Percentiles rank a stretch among this genome's conserved stretches.
Conservation (phyloP, 768 basidiomycete genomes). For the Pleurotus cornucopiae region DNA sequence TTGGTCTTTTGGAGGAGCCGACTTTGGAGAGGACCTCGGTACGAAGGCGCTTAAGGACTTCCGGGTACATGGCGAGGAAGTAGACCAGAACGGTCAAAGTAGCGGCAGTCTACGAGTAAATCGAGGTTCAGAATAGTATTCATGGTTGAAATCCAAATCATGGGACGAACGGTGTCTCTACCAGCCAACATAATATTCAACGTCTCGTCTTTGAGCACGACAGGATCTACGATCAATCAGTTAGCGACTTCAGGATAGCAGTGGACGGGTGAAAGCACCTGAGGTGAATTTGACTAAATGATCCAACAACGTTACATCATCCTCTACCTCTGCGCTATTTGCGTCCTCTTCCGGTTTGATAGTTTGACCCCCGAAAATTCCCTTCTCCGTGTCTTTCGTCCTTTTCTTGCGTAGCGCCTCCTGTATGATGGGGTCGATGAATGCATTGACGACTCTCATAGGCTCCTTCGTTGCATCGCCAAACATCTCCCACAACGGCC, state of each 20-base stretch:
- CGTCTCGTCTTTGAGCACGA: conserved; percentile 33
- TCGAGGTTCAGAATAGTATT: background rate
- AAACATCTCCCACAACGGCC: conserved; percentile 50
- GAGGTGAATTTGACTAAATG: conserved; percentile 49
- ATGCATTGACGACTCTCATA: conserved; percentile 51
- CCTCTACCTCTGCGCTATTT: conserved; percentile 22
- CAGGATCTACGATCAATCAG: conserved; percentile 25
- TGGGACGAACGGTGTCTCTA: conserved; percentile 28
- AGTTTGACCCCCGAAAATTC: background rate
- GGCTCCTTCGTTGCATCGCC: conserved; percentile 40
- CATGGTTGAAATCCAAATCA: background rate
- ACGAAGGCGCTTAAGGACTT: conserved; percentile 42
- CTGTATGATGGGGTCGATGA: conserved; percentile 47
- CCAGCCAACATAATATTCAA: conserved; percentile 45
- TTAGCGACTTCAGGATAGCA: background rate
- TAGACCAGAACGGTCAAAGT: conserved; percentile 40
- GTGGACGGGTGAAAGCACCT: conserved; percentile 22
- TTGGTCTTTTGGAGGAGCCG: conserved; percentile 43
- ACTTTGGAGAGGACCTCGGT: conserved; percentile 53
- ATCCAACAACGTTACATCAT: conserved; percentile 50
- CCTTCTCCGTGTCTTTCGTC: conserved; percentile 11
- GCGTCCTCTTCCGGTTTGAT: conserved; percentile 20
- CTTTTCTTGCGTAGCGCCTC: conserved; percentile 44
- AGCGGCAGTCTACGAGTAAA: conserved; percentile 25
- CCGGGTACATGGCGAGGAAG: conserved; percentile 48